Conservation (phyloP, 2,329 filamentous ascomycete genomes). For the Cercospora sp. region DNA sequence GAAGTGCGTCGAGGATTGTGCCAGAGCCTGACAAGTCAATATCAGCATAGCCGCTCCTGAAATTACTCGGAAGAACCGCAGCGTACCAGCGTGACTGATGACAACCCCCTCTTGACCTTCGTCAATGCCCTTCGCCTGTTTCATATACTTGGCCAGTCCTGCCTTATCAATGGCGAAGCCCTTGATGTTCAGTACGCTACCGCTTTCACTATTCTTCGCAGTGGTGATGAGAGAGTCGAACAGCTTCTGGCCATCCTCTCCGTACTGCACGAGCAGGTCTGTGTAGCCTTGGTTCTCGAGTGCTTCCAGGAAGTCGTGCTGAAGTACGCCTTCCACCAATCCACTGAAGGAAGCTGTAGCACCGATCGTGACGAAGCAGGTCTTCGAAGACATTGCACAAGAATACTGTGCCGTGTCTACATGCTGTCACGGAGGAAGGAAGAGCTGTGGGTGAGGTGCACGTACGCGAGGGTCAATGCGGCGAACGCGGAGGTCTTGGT, state of each 20-base stretch:
- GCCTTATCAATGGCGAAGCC: conserved; percentile 67
- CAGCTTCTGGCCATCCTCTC: conserved; percentile 60
- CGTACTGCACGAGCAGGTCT: conserved; percentile 76
- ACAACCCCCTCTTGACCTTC: conserved; percentile 64
- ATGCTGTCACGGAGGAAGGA: conserved; percentile 11
- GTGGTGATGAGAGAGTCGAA: conserved; percentile 46
- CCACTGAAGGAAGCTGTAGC: conserved; percentile 81
- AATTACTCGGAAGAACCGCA: background rate
- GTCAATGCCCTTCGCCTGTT: conserved; percentile 47
- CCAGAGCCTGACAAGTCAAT: conserved; percentile 68
- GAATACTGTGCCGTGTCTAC: conserved; percentile 11
- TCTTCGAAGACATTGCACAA: conserved; percentile 37
- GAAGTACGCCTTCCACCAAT: conserved; percentile 67
- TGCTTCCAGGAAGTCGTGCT: conserved; percentile 60
- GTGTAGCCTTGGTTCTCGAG: conserved; percentile 65
- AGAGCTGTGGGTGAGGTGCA: background rate
- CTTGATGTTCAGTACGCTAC: conserved; percentile 50
- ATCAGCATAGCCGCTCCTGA: conserved; percentile 3
- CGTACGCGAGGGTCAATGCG: conserved; percentile 7
- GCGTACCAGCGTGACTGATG: conserved; percentile 83
- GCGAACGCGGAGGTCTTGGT: conserved; percentile 25
- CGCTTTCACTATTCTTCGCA: conserved; percentile 33
- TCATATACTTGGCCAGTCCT: conserved; percentile 62
- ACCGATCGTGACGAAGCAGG: conserved; percentile 86
- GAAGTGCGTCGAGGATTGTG: conserved; percentile 79